Evolutionary conservation across 495 filamentous ascomycete species (phyloP), one percentile per base, ranked within the genome.

Genomic region (Glarea lozoyensis): DNA sequence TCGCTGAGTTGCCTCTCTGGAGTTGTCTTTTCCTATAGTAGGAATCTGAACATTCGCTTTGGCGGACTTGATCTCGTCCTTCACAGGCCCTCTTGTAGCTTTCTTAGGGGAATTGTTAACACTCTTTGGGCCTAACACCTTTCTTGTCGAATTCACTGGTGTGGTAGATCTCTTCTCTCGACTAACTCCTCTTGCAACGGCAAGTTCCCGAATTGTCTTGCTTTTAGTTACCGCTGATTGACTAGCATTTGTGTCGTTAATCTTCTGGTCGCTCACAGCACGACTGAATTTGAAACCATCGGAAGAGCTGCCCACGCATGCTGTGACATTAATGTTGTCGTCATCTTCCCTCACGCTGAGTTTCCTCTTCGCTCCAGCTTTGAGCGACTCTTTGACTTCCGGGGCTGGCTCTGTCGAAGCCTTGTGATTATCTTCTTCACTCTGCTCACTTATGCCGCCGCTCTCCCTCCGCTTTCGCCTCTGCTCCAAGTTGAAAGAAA

Each of bases 351-450:
- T 54, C 29, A 64, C 65, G 46, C 65, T 75, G 20, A 82, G 68
- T 54, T 84, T 84, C 24, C 79, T 60, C 57, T 84, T 84, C 2
- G 74, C 68, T 11, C 73, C 76, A 13, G 66, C 67, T 37, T 68
- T 72, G 1, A 66, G 43, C 11, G 55, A 45, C 13, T 16, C 24
- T 16, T 34, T 33, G 7, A 17, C 30, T 30, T 51, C 48, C 12
- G 15, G 34, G 21, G 18, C 20, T 3, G 29, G 15, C 23, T 40
- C 48, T n/a, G 21, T 20, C 5, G 38, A 38, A 11, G 35, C 42
- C 7, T 30, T 7, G 27, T 23, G 20, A 10, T 30, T 46, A 17
- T 21, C 16, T 19, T 55, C 48, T 3, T 30, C 30, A 2, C 33
- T 24, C n/a, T n/a, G n/a, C n/a, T n/a, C n/a, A n/a, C n/a, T n/a